phyloP scores from a whole-genome alignment of 2,329 filamentous ascomycete genomes.

The Penicillium sp. region DNA sequence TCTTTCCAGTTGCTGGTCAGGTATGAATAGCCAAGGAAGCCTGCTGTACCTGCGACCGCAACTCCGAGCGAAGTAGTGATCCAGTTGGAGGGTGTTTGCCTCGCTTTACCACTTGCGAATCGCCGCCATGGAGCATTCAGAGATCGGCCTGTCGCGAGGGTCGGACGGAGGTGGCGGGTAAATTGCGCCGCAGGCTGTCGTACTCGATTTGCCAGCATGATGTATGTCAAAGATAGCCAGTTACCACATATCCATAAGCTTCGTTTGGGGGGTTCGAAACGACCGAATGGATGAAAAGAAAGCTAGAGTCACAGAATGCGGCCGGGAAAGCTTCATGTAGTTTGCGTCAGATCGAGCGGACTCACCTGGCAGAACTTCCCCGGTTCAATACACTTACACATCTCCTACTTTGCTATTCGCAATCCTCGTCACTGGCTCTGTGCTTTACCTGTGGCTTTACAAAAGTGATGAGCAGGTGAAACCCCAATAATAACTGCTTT shows the following conservation, averaged over 20 bases:
- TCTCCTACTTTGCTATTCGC: slow-evolving; percentile 12
- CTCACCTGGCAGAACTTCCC: slow-evolving; percentile 35
- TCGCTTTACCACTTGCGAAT: slow-evolving; percentile 30
- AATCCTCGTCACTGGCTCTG: background rate
- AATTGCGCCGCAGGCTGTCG: slow-evolving; percentile 25
- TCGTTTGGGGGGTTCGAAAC: background rate
- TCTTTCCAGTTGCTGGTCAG: slow-evolving; percentile 20
- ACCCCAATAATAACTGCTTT: background rate
- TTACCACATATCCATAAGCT: slow-evolving; percentile 2
- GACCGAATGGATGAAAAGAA: background rate
- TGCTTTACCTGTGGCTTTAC: background rate
- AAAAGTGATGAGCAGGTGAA: slow-evolving; percentile 9
- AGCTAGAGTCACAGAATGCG: background rate
- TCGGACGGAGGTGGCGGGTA: slow-evolving; percentile 22
- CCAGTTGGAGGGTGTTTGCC: slow-evolving; percentile 27
- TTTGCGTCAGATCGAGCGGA: slow-evolving; percentile 33
- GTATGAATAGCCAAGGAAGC: slow-evolving; percentile 34
- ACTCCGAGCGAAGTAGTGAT: slow-evolving; percentile 32
- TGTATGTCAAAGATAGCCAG: background rate
- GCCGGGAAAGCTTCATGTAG: slow-evolving; percentile 18
- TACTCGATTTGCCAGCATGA: slow-evolving; percentile 23
- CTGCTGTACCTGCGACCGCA: slow-evolving; percentile 31
- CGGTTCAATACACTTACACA: slow-evolving; percentile 23
- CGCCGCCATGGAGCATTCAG: slow-evolving; percentile 26
- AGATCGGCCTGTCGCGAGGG: slow-evolving; percentile 13